Evolutionary conservation across 192 early-diverging fungal genomes (phyloP), one percentile per base, ranked within the genome.

Genomic region (Gaertneriomyces semiglobifer): DNA sequence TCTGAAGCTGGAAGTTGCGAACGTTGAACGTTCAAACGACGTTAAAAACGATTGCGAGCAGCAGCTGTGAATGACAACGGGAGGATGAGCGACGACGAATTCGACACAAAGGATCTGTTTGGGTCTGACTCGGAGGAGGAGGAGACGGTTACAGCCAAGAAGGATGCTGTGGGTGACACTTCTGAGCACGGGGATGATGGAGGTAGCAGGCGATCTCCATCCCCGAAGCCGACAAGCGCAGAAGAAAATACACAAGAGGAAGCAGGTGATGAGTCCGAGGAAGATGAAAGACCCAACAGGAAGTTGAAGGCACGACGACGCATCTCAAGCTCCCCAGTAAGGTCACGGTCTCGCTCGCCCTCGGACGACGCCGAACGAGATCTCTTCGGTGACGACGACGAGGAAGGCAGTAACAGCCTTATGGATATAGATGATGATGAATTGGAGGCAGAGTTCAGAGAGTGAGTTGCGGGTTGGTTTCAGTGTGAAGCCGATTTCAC

Each of bases 331-430:
- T 40, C 62, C 50, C 4, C 14, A n/a, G 55, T 51, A 12, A 58
- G 62, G 62, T 64, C 62, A 11, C n/a, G 62, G 18, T 64, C 62
- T 14, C 53, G 62, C 19, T 58, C 56, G 44, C 39, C 55, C 33
- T 58, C 54, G 44, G 66, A 14, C 7, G 55, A 58, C 20, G 71
- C 58, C 4, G 68, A 71, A 8, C 39, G 7, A n/a, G 70, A 72
- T 57, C 55, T 75, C 42, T 75, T 75, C 69, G 74, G 70, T n/a
- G 74, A 75, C 18, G 47, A 39, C 11, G 70, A 62, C 9, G 68
- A 76, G 48, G 67, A 68, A 12, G 63, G 16, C 19, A 45, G 41
- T 7, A 41, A 53, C 12, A 51, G n/a, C 20, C 54, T 16, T 18
- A 67, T 50, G 9, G 33, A 16, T 14, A n/a, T 41, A 42, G 48